phyloP scores from a whole-genome alignment of 1,139 yeast species.

The Sporopachydermia cereana region DNA sequence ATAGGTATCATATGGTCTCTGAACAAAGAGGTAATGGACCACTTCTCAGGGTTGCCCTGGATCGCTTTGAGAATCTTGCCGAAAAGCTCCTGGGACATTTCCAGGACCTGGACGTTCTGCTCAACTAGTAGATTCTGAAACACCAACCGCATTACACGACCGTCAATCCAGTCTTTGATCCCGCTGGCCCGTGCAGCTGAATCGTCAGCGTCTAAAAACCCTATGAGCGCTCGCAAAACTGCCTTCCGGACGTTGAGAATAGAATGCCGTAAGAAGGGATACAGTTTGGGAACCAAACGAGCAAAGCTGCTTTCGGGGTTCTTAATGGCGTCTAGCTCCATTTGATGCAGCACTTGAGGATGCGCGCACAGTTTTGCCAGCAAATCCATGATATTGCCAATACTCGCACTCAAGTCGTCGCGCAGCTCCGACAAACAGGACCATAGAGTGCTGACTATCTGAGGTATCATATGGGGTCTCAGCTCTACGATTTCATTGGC shows the following conservation, averaged over 20 bases:
- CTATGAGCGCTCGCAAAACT: conserved; percentile 67
- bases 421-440: conserved; percentile 70
- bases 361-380: conserved; percentile 81
- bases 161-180: conserved; percentile 63
- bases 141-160: conserved; percentile 57
- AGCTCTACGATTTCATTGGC: conserved; percentile 71
- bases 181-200: conserved; percentile 27
- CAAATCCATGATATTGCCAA: conserved; percentile 93
- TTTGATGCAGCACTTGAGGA: conserved; percentile 59
- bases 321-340: conserved; percentile 46
- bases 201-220: conserved; percentile 65
- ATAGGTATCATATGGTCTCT: conserved; percentile 48
- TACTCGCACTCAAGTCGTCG: conserved; percentile 89
- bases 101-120: conserved; percentile 65
- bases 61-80: conserved; percentile 18
- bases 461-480: conserved; percentile 47
- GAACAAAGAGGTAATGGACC: conserved; percentile 35
- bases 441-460: conserved; percentile 75
- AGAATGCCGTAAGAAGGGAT: conserved; percentile 89
- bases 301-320: conserved; percentile 48
- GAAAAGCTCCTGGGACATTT: conserved; percentile 55
- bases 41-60: not conserved
- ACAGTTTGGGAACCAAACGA: conserved; percentile 75
- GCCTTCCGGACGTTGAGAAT: conserved; percentile 87
- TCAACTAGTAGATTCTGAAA: conserved; percentile 86